A percentile compares a stretch with the other conserved stretches of the same genome.
phyloP scores from a whole-genome alignment of 768 basidiomycete genomes.

The Coprinopsis strossmayeri region DNA sequence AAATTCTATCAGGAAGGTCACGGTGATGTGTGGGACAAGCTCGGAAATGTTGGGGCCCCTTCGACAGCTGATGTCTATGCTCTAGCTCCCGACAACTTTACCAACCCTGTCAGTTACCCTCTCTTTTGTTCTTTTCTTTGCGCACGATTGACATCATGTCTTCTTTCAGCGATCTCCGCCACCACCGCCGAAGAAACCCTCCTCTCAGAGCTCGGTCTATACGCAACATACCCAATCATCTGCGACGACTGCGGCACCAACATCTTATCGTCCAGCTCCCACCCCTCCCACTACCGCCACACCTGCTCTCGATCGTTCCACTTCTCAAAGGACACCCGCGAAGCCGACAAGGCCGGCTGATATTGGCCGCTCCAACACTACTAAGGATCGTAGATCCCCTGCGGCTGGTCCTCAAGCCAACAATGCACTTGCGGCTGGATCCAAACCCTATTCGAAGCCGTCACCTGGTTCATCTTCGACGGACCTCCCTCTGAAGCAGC shows the following conservation, averaged over 20 bases:
- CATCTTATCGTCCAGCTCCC: slow-evolving; percentile 69
- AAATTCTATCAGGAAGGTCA: slow-evolving; percentile 94
- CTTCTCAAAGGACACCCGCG: slow-evolving; percentile 72
- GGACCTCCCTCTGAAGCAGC: slow-evolving; percentile 46
- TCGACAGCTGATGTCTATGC: slow-evolving; percentile 12
- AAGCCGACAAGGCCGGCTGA: slow-evolving; percentile 42
- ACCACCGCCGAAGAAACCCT: slow-evolving; percentile 39
- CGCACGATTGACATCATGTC: slow-evolving; percentile 3
- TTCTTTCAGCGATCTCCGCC: slow-evolving; percentile 39
- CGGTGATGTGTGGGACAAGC: slow-evolving; percentile 81
- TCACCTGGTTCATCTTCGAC: slow-evolving; percentile 56
- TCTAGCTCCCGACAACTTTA: slow-evolving; percentile 7
- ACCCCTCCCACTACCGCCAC: slow-evolving; percentile 60
- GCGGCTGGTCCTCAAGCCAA: slow-evolving; percentile 15
- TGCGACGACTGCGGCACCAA: slow-evolving; percentile 34
- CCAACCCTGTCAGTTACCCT: slow-evolving; percentile 9
- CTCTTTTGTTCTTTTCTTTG: neutral
- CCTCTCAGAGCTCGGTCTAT: slow-evolving; percentile 15
- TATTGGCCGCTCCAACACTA: slow-evolving; percentile 64
- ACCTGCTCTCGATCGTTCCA: slow-evolving; percentile 78
- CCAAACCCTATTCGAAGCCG: slow-evolving; percentile 34
- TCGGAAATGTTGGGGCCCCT: slow-evolving; percentile 49
- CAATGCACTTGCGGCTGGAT: slow-evolving; percentile 21
- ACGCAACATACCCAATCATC: slow-evolving; percentile 21
- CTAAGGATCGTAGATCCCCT: slow-evolving; percentile 55